phyloP scores from a whole-genome alignment of 495 filamentous ascomycete genomes.

The Cercophora newfieldiana region DNA sequence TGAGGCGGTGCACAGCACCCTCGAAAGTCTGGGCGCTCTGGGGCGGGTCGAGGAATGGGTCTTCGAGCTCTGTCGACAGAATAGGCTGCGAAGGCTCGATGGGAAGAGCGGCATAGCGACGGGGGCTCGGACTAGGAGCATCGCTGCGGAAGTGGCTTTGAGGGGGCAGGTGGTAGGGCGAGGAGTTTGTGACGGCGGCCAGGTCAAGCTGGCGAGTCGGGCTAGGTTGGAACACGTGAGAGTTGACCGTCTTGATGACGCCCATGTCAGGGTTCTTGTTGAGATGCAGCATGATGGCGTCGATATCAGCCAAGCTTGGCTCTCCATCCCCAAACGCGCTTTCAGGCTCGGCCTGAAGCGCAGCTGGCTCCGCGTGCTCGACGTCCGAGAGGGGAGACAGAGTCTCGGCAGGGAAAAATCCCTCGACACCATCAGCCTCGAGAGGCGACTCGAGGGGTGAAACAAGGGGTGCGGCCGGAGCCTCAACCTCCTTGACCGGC shows the following conservation, averaged over 20 bases:
- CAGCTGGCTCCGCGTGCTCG: slow-evolving; percentile 10
- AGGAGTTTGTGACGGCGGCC: slow-evolving; percentile 44
- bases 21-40: slow-evolving; percentile 43
- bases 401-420: slow-evolving; percentile 17
- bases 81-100: slow-evolving; percentile 34
- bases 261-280: slow-evolving; percentile 71
- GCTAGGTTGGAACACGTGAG: slow-evolving; percentile 44
- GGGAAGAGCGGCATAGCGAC: slow-evolving; percentile 50
- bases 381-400: slow-evolving; percentile 13
- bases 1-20: slow-evolving; percentile 64
- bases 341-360: not conserved
- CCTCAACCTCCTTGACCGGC: slow-evolving; percentile 27
- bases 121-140: slow-evolving; percentile 74
- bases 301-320: slow-evolving; percentile 75
- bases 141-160: slow-evolving; percentile 63
- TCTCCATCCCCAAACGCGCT: slow-evolving; percentile 27
- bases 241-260: slow-evolving; percentile 60
- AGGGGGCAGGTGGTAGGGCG: slow-evolving; percentile 57
- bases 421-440: slow-evolving; percentile 23
- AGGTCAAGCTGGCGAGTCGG: slow-evolving; percentile 38
- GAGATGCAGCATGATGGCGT: slow-evolving; percentile 81
- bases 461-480: slow-evolving; percentile 31
- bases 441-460: slow-evolving; percentile 32
- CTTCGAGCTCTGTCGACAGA: slow-evolving; percentile 45
- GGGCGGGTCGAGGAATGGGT: slow-evolving; percentile 49